A percentile compares a stretch with the other conserved stretches of the same genome.
These are phyloP conservation scores for Sporopachydermia cereana DNA, from an alignment of 1,139 yeast species.

Conservation along the genomic window DNA sequence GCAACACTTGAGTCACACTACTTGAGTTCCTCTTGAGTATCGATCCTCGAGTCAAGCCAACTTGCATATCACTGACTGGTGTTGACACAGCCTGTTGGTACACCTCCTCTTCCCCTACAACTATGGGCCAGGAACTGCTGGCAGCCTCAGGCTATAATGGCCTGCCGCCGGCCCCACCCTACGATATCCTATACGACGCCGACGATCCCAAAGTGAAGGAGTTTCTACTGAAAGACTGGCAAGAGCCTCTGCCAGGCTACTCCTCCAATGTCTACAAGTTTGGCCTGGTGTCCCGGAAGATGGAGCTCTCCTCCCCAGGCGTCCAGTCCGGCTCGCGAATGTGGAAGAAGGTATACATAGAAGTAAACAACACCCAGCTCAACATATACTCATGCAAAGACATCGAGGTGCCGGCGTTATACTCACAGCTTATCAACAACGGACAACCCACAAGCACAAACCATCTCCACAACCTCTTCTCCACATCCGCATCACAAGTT, in stretches of 20 bases:
- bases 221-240: constrained; percentile 15
- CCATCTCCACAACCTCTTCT: constrained; percentile 5
- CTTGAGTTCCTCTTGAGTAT: no score
- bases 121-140: background rate
- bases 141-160: constrained; percentile 2
- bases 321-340: constrained; percentile 30
- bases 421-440: constrained; percentile 20
- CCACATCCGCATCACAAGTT: background rate
- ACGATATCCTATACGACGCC: background rate
- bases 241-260: constrained; percentile 24
- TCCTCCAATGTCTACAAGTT: constrained; percentile 20
- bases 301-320: constrained; percentile 25
- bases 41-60: no score
- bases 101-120: background rate
- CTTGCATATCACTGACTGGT: no score
- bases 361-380: constrained; percentile 46
- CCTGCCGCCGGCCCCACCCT: constrained; percentile 4
- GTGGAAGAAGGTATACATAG: constrained; percentile 43
- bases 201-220: background rate
- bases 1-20: no score
- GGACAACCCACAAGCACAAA: background rate
- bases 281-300: constrained; percentile 23
- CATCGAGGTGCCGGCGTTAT: constrained; percentile 13
- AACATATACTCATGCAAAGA: constrained; percentile 28
- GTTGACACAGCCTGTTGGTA: no score